phyloP scores from a whole-genome alignment of 202 grass and related monocot genomes.

The Hordeum pubiflorum region DNA sequence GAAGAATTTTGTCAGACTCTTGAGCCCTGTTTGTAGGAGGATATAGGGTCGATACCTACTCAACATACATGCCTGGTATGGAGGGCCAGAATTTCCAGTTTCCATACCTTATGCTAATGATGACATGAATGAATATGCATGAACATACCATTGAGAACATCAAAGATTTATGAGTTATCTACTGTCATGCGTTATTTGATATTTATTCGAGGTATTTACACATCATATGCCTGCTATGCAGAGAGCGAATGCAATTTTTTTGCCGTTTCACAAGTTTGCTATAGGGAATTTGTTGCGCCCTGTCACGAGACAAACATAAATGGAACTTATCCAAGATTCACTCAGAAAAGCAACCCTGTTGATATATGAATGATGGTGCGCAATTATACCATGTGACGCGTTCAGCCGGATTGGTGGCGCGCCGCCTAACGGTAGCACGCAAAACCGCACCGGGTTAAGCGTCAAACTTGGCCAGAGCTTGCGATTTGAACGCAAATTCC shows the following conservation, averaged over 20 bases:
- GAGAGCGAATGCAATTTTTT: no score
- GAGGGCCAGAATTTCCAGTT: not conserved
- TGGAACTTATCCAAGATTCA: no score
- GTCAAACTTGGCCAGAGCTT: not conserved
- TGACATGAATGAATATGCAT: not conserved
- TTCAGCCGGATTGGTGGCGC: not conserved
- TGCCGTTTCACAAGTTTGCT: no score
- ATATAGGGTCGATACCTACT: not conserved
- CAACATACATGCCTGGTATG: not conserved
- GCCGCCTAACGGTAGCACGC: not conserved
- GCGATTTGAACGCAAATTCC: not conserved
- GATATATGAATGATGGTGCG: no score
- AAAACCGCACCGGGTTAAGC: not conserved
- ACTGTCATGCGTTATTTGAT: no score
- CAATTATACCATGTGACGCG: no score
- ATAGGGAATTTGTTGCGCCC: no score
- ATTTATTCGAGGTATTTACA: no score
- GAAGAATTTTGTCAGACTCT: constrained; percentile 35
- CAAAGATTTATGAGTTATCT: not conserved
- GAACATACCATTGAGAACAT: not conserved
- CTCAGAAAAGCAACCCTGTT: no score
- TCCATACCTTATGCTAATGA: constrained; percentile 11
- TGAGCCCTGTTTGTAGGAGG: constrained; percentile 23
- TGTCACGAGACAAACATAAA: no score
- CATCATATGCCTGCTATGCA: no score